Percentiles rank a stretch among this genome's conserved stretches.
phyloP scores from a whole-genome alignment of 768 basidiomycete genomes.

The Rubroboletus pulcherrimus region DNA sequence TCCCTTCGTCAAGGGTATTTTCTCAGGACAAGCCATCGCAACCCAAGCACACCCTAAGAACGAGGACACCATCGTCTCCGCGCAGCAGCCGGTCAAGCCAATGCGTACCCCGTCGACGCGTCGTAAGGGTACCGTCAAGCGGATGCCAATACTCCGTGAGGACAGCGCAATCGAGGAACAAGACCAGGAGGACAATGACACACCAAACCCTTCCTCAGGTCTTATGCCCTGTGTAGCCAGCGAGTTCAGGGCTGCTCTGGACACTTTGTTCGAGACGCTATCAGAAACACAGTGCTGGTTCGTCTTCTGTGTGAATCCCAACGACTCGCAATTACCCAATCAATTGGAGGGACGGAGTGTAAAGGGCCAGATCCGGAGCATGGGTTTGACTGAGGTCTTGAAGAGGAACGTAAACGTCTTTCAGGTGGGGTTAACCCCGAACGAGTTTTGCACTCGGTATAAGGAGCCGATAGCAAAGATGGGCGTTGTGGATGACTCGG shows the following conservation, averaged over 20 bases:
- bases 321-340: slow-evolving; percentile 91
- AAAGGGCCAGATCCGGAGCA: slow-evolving; percentile 84
- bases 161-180: slow-evolving; percentile 35
- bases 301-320: slow-evolving; percentile 90
- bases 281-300: slow-evolving; percentile 90
- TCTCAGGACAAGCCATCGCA: slow-evolving; percentile 84
- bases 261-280: slow-evolving; percentile 82
- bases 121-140: slow-evolving; percentile 69
- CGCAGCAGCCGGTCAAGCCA: slow-evolving; percentile 90
- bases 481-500: slow-evolving; percentile 57
- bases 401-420: slow-evolving; percentile 62
- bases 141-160: slow-evolving; percentile 39
- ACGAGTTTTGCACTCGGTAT: slow-evolving; percentile 87
- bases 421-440: slow-evolving; percentile 80
- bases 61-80: slow-evolving; percentile 93
- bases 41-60: slow-evolving; percentile 89
- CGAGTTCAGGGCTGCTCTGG: slow-evolving; percentile 81
- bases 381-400: slow-evolving; percentile 77
- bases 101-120: slow-evolving; percentile 91
- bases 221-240: slow-evolving; percentile 74
- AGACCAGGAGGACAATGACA: slow-evolving; percentile 47
- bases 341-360: slow-evolving; percentile 90
- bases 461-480: slow-evolving; percentile 54
- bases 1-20: slow-evolving; percentile 87
- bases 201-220: slow-evolving; percentile 29